phyloP scores from a whole-genome alignment of 306 rosid genomes.

The Begonia fuchsioides region DNA sequence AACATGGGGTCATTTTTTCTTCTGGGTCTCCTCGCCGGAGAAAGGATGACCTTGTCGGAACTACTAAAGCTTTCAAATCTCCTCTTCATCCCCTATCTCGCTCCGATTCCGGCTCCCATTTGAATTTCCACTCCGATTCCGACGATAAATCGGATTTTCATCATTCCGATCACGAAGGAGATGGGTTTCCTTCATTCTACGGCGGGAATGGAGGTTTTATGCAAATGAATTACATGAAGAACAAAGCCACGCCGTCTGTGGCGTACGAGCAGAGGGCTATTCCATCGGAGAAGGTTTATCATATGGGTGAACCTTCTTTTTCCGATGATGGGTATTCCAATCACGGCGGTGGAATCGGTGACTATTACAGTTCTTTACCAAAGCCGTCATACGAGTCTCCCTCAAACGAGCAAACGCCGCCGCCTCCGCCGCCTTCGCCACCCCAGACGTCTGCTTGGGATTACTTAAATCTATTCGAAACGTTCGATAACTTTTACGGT shows the following conservation, averaged over 20 bases:
- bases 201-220: conserved; percentile 14
- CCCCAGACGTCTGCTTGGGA: conserved; percentile 67
- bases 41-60: conserved; percentile 18
- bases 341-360: conserved; percentile 24
- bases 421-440: conserved; percentile 85
- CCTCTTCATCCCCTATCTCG: conserved; percentile 19
- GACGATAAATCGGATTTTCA: conserved; percentile 34
- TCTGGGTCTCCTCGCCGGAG: conserved; percentile 18
- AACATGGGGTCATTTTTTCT: conserved; percentile 18
- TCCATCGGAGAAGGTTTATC: conserved; percentile 25
- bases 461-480: conserved; percentile 49
- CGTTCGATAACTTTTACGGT: conserved; percentile 25
- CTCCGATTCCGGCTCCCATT: conserved; percentile 58
- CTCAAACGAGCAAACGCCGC: conserved; percentile 16
- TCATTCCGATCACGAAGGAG: conserved; percentile 24
- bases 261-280: conserved; percentile 47
- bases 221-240: conserved; percentile 58
- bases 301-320: conserved; percentile 60
- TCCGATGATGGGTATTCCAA: conserved; percentile 17
- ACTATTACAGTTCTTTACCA: conserved; percentile 18
- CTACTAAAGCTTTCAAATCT: conserved; percentile 12
- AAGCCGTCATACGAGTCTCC: conserved; percentile 17
- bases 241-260: conserved; percentile 44
- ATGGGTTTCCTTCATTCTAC: conserved; percentile 8
- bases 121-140: conserved; percentile 42